Base-by-base conservation (phyloP, 441 rosid genomes). In the Pelargonium fulgidum region DNA sequence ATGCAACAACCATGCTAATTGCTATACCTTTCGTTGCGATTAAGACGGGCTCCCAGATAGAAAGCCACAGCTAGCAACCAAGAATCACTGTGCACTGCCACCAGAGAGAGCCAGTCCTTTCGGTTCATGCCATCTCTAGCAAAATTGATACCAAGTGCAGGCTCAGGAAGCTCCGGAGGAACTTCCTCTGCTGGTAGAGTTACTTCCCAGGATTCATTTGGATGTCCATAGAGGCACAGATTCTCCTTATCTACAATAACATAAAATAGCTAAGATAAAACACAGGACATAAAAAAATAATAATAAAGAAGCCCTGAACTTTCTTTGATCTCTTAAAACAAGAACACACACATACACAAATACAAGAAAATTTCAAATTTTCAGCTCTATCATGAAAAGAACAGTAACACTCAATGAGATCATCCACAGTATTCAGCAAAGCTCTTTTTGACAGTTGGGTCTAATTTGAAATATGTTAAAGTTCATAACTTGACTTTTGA, bases 101-200 rank as follows among this genome's bases (percentile, higher is more conserved):
- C 97, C 66, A 89, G 82, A 7, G 96, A 89, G 64, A 93, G 73
- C 99, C 99, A 93, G 75, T 93, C 96, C 77, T 86, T 93, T 79
- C 89, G 95, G 78, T 81, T 90, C 97, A 91, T 93, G 22, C 97
- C 97, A 81, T 93, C 99, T 76, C 99, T 88, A 0, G 98, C 96
- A 69, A 93, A 93, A 79, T 93, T 93, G 58, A 93, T 93, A 61
- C 98, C 98, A 19, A 93, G 76, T 0, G 97, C 97, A 41, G 98
- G 98, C 71, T 93, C 96, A 4, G 98, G 98, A 70, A 93, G 96
- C 87, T 91, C 97, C 3, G 98, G 97, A 76, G 96, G 98, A 58
- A 93, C 96, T 80, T 91, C 97, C 77, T 91, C 97, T 76, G 87
- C 97, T 67, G 99, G 99, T 70, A 91, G 81, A 71, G 89, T 93